phyloP scores from a whole-genome alignment of 1,284 basidiomycete genomes.

The Boletellus sp. region DNA sequence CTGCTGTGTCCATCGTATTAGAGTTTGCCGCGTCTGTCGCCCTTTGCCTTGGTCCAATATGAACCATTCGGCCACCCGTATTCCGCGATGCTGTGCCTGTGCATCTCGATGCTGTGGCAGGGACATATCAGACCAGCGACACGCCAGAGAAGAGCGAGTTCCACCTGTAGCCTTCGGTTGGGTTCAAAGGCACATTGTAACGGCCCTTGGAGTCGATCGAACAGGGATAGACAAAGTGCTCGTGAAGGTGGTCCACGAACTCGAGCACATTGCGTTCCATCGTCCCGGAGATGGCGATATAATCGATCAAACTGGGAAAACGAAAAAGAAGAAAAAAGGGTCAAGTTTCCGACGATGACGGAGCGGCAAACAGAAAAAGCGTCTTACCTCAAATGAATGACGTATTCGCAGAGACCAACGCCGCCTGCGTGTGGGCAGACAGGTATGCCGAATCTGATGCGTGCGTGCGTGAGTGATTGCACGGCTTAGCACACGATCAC shows the following conservation, averaged over 20 bases:
- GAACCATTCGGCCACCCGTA: constrained; percentile 74
- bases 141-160: constrained; percentile 13
- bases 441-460: constrained; percentile 68
- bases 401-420: constrained; percentile 93
- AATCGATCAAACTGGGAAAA: constrained; percentile 74
- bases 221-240: constrained; percentile 88
- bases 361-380: constrained; percentile 9
- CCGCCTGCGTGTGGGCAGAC: constrained; percentile 96
- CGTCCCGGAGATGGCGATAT: constrained; percentile 84
- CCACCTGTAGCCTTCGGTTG: constrained; percentile 72
- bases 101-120: constrained; percentile 68
- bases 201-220: constrained; percentile 83
- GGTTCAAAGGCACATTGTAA: constrained; percentile 75
- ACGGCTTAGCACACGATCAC: background rate
- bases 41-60: constrained; percentile 53
- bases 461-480: constrained; percentile 11
- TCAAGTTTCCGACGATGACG: background rate
- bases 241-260: constrained; percentile 87
- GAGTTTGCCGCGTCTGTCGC: constrained; percentile 5
- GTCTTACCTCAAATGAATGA: constrained; percentile 71
- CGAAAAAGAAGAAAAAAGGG: background rate
- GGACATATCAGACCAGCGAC: background rate
- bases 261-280: constrained; percentile 95
- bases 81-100: constrained; percentile 64
- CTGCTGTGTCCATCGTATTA: background rate